A percentile compares a stretch with the other conserved stretches of the same genome.
These are phyloP conservation scores for Saccharomycopsis malanga DNA, from an alignment of 805 yeast species.

Conservation along the genomic window DNA sequence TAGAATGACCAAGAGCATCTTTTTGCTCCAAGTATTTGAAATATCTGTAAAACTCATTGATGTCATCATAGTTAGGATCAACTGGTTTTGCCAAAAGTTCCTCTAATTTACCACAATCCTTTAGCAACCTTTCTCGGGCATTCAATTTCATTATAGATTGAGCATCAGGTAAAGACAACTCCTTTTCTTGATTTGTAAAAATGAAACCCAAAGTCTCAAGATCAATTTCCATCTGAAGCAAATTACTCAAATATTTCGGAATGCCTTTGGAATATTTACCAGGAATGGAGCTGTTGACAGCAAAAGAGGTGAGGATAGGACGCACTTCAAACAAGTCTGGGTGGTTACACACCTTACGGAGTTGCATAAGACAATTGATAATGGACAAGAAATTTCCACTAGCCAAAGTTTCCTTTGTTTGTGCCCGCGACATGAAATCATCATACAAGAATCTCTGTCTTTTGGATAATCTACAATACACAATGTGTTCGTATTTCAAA, in stretches of 20 bases:
- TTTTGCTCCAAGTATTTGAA: conserved; percentile 46
- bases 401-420: conserved; percentile 86
- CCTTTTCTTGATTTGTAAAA: conserved; percentile 40
- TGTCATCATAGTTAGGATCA: conserved; percentile 32
- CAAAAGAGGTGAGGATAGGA: conserved; percentile 87
- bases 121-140: conserved; percentile 39
- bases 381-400: conserved; percentile 93
- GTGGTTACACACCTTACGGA: conserved; percentile 84
- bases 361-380: conserved; percentile 95
- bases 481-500: conserved; percentile 90
- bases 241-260: conserved; percentile 38
- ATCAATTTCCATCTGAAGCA: conserved; percentile 37
- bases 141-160: conserved; percentile 38
- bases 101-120: conserved; percentile 39
- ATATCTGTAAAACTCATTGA: conserved; percentile 54
- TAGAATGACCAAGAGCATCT: conserved; percentile 43
- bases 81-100: conserved; percentile 29
- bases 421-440: conserved; percentile 95
- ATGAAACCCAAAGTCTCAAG: conserved; percentile 55
- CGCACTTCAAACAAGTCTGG: conserved; percentile 95
- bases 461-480: conserved; percentile 85
- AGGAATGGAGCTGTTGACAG: conserved; percentile 58
- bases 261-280: conserved; percentile 26
- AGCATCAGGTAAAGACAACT: conserved; percentile 40
- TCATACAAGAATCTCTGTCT: conserved; percentile 89